These are phyloP conservation scores for Malus hybrid DNA, from an alignment of 331 rosid species.

Conservation along the genomic window DNA sequence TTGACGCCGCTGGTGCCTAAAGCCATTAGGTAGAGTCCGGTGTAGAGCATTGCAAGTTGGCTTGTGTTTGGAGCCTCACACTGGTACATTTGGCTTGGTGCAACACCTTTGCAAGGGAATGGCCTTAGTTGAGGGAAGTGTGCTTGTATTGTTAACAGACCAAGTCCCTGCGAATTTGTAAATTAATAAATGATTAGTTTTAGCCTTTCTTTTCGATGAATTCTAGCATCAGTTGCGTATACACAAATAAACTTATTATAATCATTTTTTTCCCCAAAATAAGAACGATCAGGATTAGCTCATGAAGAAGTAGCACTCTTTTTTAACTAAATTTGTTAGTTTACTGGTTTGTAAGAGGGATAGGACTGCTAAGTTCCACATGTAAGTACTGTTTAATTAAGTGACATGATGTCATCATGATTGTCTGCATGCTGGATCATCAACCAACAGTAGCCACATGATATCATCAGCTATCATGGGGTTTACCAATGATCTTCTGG, in stretches of 20 bases:
- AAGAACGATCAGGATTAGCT: too few relatives aligned
- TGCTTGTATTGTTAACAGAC: conserved; percentile 51
- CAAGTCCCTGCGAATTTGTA: conserved; percentile 32
- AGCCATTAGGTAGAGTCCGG: conserved; percentile 66
- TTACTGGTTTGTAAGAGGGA: not conserved
- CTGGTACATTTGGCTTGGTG: conserved; percentile 15
- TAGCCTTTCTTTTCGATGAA: too few relatives aligned
- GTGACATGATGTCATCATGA: too few relatives aligned
- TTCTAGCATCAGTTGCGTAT: too few relatives aligned
- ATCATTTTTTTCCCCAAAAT: too few relatives aligned
- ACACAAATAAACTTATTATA: too few relatives aligned
- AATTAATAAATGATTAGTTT: not conserved
- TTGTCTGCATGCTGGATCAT: not conserved
- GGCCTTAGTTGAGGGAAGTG: conserved; percentile 51
- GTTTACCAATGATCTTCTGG: not conserved
- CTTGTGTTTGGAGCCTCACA: conserved; percentile 38
- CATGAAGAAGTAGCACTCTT: too few relatives aligned
- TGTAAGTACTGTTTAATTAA: not conserved
- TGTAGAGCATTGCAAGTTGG: conserved; percentile 47
- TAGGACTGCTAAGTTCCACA: not conserved
- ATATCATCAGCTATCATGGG: not conserved
- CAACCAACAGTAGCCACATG: not conserved
- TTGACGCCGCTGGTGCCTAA: conserved; percentile 75
- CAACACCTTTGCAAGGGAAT: conserved; percentile 37
- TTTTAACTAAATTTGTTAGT: not conserved